Conservation (phyloP, 768 basidiomycete species). For the Punctularia strigosozonata region DNA sequence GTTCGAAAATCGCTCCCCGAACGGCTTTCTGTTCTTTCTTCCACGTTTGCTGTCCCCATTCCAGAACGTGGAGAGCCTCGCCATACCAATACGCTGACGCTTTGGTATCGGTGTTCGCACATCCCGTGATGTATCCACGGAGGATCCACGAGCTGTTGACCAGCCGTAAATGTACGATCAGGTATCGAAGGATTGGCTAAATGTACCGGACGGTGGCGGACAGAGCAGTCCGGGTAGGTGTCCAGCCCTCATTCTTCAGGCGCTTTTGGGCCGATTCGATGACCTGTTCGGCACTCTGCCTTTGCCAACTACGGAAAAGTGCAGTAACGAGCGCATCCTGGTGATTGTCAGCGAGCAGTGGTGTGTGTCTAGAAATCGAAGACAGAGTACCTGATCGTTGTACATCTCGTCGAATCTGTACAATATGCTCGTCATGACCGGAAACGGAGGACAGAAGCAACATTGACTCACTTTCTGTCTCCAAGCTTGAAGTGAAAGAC, state of each 20-base stretch:
- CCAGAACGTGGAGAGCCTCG: conserved; percentile 26
- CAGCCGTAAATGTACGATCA: not conserved
- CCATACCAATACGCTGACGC: conserved; percentile 23
- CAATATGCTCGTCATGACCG: no score
- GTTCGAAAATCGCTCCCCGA: conserved; percentile 30
- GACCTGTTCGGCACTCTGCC: conserved; percentile 8
- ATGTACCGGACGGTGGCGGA: conserved; percentile 24
- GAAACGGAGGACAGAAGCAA: no score
- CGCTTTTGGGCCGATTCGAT: conserved; percentile 14
- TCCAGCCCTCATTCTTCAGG: conserved; percentile 15
- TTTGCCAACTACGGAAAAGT: conserved; percentile 12
- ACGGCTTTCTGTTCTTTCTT: conserved; percentile 23
- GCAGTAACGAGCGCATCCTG: no score
- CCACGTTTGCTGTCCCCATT: conserved; percentile 30
- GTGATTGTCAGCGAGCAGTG: no score
- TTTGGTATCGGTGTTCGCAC: conserved; percentile 6
- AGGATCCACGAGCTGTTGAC: conserved; percentile 13
- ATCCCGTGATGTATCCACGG: conserved; percentile 5
- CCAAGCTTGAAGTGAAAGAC: conserved; percentile 14
- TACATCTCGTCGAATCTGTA: no score
- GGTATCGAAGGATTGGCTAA: not conserved
- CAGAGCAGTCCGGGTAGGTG: conserved; percentile 20
- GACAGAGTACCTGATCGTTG: no score
- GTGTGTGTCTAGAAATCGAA: no score
- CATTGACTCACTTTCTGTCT: conserved; percentile 10